Evolutionary conservation across 192 early-diverging fungal species (phyloP).

Genomic region (Coemansia brasiliensis): DNA sequence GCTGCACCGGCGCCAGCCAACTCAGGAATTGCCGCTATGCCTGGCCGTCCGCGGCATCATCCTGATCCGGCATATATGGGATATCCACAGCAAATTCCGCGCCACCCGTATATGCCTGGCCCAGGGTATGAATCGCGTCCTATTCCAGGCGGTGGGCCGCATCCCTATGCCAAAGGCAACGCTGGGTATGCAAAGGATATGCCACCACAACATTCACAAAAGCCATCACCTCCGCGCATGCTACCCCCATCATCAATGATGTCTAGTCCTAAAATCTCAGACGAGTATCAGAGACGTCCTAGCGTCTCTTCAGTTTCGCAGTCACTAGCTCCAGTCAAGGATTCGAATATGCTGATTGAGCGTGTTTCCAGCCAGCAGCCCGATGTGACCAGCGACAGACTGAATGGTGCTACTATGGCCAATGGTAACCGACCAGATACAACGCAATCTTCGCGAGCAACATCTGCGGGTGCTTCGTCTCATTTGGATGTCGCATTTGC

Average conservation of each 20-base stretch:
- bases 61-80: not conserved
- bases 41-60: not conserved
- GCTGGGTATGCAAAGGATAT: conserved; percentile 7
- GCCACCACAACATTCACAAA: not conserved
- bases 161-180: conserved; percentile 2
- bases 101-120: conserved; percentile 1
- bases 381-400: not conserved
- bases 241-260: not conserved
- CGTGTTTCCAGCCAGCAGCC: conserved; percentile 1
- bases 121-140: not conserved
- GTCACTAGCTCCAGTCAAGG: not conserved
- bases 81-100: not conserved
- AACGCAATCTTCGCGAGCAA: not conserved
- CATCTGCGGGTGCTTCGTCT: not conserved
- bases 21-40: not conserved
- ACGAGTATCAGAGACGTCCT: not conserved
- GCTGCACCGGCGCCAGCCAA: not conserved
- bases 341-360: not conserved
- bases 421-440: not conserved
- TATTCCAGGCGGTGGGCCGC: not conserved
- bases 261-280: not conserved
- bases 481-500: not conserved
- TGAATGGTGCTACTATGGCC: too few relatives aligned
- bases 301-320: not conserved
- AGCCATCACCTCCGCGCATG: not conserved